Base-by-base conservation (phyloP, 2,329 filamentous ascomycete genomes). In the Colletotrichum sp. region DNA sequence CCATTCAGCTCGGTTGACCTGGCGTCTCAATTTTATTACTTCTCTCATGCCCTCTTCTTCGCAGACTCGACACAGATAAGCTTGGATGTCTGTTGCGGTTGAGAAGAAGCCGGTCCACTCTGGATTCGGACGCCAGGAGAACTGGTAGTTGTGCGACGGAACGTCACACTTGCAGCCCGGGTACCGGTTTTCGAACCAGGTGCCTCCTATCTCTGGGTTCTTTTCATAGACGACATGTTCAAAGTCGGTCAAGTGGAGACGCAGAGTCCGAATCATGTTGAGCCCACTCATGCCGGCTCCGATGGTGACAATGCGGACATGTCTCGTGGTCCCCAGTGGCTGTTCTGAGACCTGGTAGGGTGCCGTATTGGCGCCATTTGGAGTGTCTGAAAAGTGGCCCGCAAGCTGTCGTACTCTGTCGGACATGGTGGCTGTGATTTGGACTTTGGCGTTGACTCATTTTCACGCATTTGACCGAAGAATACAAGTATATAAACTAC, bases 141-240 rank as follows among this genome's bases (percentile, higher is more conserved):
- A 92, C 79, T 91, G 91, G 80, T 93, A 93, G 81, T 89, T 91
- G 82, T 92, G 90, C 79, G 86, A 88, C 9, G 89, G 89, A 30
- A 91, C 86, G 79, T 91, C 90, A 79, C 89, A 91, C 64, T 84
- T 84, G 77, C 89, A 91, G 15, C 90, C 90, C 0, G 90, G 90
- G 75, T 92, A 92, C n/a, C 86, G 84, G 78, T 91, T 91, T 79
- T 91, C 90, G 75, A 86, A 86, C 90, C 90, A 92, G 0, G 90
- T 92, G 3, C 90, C 90, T 28, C 89, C 90, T 13, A 91, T 84
- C 21, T 88, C 86, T 7, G 83, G 80, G 76, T 91, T 91, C 83
- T 91, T 91, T 77, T 91, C 90, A 79, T 91, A 91, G 55, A 91
- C 82, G 49, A 88, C 81, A 68, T 87, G 83, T 69, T 88, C 85